Percentiles rank a stretch among this genome's conserved stretches.
Evolutionary conservation across 2,329 filamentous ascomycete genomes (phyloP).

Genomic region (Xylariomycetidae sp.): DNA sequence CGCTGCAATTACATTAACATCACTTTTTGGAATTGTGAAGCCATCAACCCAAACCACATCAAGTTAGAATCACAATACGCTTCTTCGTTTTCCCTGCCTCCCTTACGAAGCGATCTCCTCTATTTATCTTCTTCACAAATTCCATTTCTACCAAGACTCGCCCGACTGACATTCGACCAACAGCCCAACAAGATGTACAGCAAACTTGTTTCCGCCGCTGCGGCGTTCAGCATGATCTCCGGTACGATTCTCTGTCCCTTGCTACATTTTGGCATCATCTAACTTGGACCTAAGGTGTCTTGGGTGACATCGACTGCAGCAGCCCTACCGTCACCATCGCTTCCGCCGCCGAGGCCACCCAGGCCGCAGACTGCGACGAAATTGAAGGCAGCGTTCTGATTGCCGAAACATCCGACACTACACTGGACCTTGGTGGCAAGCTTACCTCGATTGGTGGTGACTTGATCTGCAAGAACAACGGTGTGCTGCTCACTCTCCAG

Average conservation of each 20-base stretch:
- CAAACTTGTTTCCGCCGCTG: conserved; percentile 40
- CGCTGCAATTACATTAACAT: conserved; percentile 7
- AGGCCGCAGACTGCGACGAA: conserved; percentile 60
- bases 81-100: not conserved
- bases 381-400: conserved; percentile 67
- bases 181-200: conserved; percentile 41
- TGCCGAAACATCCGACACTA: conserved; percentile 47
- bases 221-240: conserved; percentile 39
- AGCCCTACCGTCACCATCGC: conserved; percentile 50
- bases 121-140: conserved; percentile 3
- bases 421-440: conserved; percentile 59
- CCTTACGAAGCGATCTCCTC: not conserved
- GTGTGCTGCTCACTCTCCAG: conserved; percentile 55
- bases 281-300: too few relatives aligned
- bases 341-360: conserved; percentile 57
- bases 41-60: conserved; percentile 2
- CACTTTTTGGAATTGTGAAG: conserved; percentile 12
- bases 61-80: too few relatives aligned
- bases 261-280: too few relatives aligned
- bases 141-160: not conserved
- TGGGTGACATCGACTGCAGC: conserved; percentile 28
- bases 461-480: conserved; percentile 57
- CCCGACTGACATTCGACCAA: conserved; percentile 11
- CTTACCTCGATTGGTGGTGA: conserved; percentile 49
- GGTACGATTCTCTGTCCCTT: conserved; percentile 36